These are phyloP conservation scores for Phoenix dactylifera DNA, from an alignment of 176 grass and related monocot species.

Conservation along the genomic window DNA sequence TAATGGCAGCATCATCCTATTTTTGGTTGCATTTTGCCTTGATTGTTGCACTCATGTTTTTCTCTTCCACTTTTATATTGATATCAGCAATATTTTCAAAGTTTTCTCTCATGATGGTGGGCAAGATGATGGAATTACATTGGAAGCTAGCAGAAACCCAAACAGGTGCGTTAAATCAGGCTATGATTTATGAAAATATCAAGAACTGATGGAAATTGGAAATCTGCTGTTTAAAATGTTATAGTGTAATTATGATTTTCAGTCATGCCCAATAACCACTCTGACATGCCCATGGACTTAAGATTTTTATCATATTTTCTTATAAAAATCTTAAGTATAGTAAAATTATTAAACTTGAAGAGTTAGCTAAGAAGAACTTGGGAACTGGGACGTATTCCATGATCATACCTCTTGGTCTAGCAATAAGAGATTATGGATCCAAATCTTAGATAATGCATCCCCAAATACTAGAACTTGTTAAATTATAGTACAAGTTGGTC, in stretches of 20 bases:
- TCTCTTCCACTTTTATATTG: constrained; percentile 11
- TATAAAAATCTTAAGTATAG: no score
- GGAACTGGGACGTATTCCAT: no score
- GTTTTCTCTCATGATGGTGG: constrained; percentile 14
- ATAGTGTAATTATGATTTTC: background rate
- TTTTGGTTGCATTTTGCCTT: background rate
- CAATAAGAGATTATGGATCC: no score
- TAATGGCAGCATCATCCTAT: background rate
- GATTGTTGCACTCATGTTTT: background rate
- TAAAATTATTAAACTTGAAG: no score
- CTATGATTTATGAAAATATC: background rate
- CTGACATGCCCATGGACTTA: no score
- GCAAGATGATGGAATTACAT: background rate
- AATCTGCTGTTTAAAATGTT: background rate
- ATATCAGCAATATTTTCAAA: constrained; percentile 19
- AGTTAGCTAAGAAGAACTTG: no score
- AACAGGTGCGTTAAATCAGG: constrained; percentile 7
- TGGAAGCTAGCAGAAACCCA: constrained; percentile 22
- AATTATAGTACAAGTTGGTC: no score
- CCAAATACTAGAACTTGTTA: no score
- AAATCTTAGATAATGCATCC: no score
- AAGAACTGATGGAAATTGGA: background rate
- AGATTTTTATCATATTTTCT: no score
- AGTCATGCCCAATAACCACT: background rate
- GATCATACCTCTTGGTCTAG: no score